Evolutionary conservation across 2,329 filamentous ascomycete genomes (phyloP).

Genomic region (Albophoma yamanashiensis): DNA sequence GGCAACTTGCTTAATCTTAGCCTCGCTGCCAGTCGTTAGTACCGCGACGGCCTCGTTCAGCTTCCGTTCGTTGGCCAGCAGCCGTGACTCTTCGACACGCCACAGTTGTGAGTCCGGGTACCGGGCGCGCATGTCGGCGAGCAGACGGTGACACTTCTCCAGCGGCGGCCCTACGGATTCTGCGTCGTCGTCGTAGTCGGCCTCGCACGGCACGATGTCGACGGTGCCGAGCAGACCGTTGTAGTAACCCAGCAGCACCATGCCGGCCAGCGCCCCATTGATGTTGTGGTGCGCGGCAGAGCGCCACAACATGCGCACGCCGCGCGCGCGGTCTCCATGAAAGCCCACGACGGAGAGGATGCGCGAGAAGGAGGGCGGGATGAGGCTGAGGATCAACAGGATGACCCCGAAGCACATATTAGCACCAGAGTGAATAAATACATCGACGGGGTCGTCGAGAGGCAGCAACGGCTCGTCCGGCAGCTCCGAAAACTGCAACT

Average conservation of each 20-base stretch:
- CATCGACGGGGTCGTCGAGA: slow-evolving; percentile 64
- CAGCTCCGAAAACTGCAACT: slow-evolving; percentile 21
- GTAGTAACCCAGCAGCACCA: slow-evolving; percentile 77
- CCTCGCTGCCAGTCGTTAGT: slow-evolving; percentile 47
- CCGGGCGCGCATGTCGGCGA: slow-evolving; percentile 61
- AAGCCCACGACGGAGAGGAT: slow-evolving; percentile 86
- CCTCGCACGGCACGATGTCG: slow-evolving; percentile 64
- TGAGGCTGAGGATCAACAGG: slow-evolving; percentile 78
- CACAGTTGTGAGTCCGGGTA: slow-evolving; percentile 81
- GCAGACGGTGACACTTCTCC: slow-evolving; percentile 53
- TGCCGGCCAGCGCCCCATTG: slow-evolving; percentile 80
- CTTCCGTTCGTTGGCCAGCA: slow-evolving; percentile 55
- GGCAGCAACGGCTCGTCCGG: slow-evolving; percentile 47
- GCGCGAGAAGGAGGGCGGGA: slow-evolving; percentile 82
- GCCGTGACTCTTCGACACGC: slow-evolving; percentile 78
- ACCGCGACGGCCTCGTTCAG: slow-evolving; percentile 58
- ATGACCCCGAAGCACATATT: slow-evolving; percentile 87
- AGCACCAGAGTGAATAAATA: slow-evolving; percentile 80
- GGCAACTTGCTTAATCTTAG: slow-evolving; percentile 78
- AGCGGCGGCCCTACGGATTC: slow-evolving; percentile 63
- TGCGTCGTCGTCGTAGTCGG: slow-evolving; percentile 41
- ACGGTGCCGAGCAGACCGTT: slow-evolving; percentile 78
- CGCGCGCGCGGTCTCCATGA: slow-evolving; percentile 73
- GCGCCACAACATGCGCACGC: slow-evolving; percentile 81
- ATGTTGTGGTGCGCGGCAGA: slow-evolving; percentile 78